Conservation (phyloP, 441 rosid genomes). For the Metrosideros polymorpha region DNA sequence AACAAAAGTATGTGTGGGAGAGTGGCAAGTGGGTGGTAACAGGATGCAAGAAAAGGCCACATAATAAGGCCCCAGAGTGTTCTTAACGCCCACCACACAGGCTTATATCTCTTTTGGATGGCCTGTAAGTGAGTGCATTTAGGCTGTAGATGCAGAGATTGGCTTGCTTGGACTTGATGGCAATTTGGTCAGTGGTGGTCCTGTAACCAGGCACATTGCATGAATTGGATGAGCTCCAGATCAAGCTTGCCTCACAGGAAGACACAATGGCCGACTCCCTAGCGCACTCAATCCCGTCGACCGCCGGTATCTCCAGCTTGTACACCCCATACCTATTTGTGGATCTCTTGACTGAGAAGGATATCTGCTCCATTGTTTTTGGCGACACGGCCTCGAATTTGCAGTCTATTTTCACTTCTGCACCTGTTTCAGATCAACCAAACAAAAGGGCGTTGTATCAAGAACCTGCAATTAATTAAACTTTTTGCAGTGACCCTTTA, state of each 20-base stretch:
- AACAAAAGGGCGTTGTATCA: background rate
- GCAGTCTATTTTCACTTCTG: constrained; percentile 81
- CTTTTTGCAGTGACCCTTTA: background rate
- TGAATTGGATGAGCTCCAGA: constrained; percentile 41
- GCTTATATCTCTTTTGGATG: constrained; percentile 41
- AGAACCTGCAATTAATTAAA: background rate
- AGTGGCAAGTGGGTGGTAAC: background rate
- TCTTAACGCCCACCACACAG: constrained; percentile 32
- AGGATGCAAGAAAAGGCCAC: background rate
- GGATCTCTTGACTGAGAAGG: constrained; percentile 81
- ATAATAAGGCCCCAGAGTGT: background rate
- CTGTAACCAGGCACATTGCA: constrained; percentile 83
- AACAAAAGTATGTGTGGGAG: background rate
- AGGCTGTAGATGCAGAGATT: constrained; percentile 76
- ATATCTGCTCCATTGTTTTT: constrained; percentile 45
- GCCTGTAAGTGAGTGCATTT: constrained; percentile 65
- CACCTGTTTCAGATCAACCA: constrained; percentile 35
- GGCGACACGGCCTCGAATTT: constrained; percentile 55
- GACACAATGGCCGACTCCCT: constrained; percentile 47
- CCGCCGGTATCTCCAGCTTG: constrained; percentile 61
- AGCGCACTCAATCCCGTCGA: constrained; percentile 67
- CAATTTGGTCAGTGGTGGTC: constrained; percentile 64
- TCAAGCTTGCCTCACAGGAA: constrained; percentile 64
- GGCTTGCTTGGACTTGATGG: constrained; percentile 50
- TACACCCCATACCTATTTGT: constrained; percentile 74